Conservation (phyloP, 192 early-diverging fungal species). For the Rhizoclosmatium sp. region DNA sequence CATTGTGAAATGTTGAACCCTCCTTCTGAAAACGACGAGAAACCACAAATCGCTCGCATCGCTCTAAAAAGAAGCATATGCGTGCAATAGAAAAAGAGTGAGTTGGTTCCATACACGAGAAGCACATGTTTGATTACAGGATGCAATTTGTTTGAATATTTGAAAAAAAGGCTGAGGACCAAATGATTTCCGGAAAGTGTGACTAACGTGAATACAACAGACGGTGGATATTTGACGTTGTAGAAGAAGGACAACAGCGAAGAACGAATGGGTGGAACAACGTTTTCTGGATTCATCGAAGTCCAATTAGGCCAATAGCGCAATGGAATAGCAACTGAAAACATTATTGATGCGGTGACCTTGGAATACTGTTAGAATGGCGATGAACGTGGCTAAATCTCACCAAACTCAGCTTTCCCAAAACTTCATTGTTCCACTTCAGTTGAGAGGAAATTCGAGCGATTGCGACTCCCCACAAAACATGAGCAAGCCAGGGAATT, state of each 20-base stretch:
- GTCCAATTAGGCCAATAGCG: conserved; percentile 38
- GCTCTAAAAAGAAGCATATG: conserved; percentile 8
- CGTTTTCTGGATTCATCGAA: conserved; percentile 45
- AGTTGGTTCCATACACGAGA: neutral
- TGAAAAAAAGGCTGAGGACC: too few relatives aligned
- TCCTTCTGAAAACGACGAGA: neutral
- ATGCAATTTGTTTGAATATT: too few relatives aligned
- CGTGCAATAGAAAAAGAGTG: conserved; percentile 27
- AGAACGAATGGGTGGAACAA: conserved; percentile 31
- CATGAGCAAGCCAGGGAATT: conserved; percentile 43
- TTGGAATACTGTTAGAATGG: neutral
- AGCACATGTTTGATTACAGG: neutral
- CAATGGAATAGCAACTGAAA: conserved; percentile 41
- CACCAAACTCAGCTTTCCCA: conserved; percentile 35
- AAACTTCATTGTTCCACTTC: conserved; percentile 9
- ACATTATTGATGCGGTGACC: conserved; percentile 29
- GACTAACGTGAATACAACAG: conserved; percentile 39
- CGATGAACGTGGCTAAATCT: neutral
- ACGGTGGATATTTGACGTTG: conserved; percentile 50
- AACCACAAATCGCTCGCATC: neutral
- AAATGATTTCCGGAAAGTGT: conserved; percentile 40
- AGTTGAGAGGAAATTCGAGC: conserved; percentile 17
- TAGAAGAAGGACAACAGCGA: conserved; percentile 48
- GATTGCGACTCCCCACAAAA: conserved; percentile 45
- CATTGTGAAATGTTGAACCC: neutral